These are phyloP conservation scores for Phylloporus sp. DNA, from an alignment of 768 basidiomycete species.

Conservation along the genomic window DNA sequence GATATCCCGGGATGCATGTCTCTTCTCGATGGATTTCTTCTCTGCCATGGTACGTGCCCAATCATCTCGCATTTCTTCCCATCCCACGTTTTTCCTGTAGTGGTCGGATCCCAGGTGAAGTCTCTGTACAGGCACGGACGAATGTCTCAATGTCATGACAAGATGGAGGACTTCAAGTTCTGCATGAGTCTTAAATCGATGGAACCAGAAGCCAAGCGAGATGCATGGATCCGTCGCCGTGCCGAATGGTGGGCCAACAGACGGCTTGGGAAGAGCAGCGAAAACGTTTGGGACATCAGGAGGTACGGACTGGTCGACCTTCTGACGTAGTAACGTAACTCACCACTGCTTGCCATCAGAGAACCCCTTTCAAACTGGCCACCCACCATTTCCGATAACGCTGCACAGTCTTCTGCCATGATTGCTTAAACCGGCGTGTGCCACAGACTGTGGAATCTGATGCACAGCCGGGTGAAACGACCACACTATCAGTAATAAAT, in stretches of 20 bases:
- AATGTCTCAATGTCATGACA: constrained; percentile 61
- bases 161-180: constrained; percentile 92
- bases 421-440: constrained; percentile 21
- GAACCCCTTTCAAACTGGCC: constrained; percentile 28
- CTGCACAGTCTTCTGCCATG: constrained; percentile 17
- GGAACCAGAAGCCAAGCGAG: constrained; percentile 69
- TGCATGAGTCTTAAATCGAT: constrained; percentile 81
- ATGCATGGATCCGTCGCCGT: constrained; percentile 78
- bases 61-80: neutral
- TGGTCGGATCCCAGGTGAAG: constrained; percentile 72
- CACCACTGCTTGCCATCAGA: constrained; percentile 12
- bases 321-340: neutral
- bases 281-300: constrained; percentile 91
- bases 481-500: too few relatives aligned
- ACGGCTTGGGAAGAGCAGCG: constrained; percentile 74
- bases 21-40: constrained; percentile 66
- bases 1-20: constrained; percentile 82
- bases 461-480: neutral
- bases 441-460: neutral
- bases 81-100: constrained; percentile 36
- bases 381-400: constrained; percentile 19
- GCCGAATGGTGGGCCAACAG: constrained; percentile 94
- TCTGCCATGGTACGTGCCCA: constrained; percentile 55
- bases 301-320: too few relatives aligned
- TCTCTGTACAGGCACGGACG: constrained; percentile 85